phyloP scores from a whole-genome alignment of 352 stramenopile genomes.

The Phytophthora idaei region DNA sequence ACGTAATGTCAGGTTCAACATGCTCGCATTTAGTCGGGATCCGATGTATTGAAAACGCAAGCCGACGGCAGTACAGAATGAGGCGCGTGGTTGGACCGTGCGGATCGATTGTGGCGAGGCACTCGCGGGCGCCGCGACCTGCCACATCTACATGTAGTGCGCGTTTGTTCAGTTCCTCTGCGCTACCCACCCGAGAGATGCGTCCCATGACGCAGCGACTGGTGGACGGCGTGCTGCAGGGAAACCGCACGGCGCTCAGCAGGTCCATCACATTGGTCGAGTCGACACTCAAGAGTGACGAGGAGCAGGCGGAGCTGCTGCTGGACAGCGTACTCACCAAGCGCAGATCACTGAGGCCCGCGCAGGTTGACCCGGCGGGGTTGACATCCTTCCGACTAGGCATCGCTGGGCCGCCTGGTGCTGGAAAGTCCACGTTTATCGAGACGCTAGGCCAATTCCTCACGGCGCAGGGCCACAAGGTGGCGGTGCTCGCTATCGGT shows the following conservation, averaged over 20 bases:
- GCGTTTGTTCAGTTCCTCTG: not conserved
- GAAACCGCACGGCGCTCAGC: conserved; percentile 70
- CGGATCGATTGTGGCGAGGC: not conserved
- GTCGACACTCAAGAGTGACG: conserved; percentile 72
- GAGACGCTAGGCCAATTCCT: conserved; percentile 94
- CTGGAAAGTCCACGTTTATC: conserved; percentile 98
- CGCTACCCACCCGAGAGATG: conserved; percentile 22
- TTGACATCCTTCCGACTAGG: conserved; percentile 86
- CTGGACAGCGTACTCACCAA: conserved; percentile 83
- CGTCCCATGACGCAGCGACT: conserved; percentile 52
- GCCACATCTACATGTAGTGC: not conserved
- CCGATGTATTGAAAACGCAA: conserved; percentile 21
- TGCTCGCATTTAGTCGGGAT: conserved; percentile 29
- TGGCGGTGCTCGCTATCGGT: conserved; percentile 95
- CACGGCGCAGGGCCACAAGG: conserved; percentile 77
- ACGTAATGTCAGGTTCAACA: conserved; percentile 32
- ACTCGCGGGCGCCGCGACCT: not conserved
- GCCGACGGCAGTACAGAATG: conserved; percentile 17
- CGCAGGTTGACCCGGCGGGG: conserved; percentile 21
- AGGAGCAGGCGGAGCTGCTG: conserved; percentile 85
- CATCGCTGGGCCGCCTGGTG: conserved; percentile 92
- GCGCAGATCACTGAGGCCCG: conserved; percentile 47
- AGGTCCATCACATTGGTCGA: conserved; percentile 86
- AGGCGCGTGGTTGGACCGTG: conserved; percentile 13
- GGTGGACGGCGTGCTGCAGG: conserved; percentile 55